Conservation (phyloP, 768 basidiomycete genomes). For the Gymnopilus dilepis region DNA sequence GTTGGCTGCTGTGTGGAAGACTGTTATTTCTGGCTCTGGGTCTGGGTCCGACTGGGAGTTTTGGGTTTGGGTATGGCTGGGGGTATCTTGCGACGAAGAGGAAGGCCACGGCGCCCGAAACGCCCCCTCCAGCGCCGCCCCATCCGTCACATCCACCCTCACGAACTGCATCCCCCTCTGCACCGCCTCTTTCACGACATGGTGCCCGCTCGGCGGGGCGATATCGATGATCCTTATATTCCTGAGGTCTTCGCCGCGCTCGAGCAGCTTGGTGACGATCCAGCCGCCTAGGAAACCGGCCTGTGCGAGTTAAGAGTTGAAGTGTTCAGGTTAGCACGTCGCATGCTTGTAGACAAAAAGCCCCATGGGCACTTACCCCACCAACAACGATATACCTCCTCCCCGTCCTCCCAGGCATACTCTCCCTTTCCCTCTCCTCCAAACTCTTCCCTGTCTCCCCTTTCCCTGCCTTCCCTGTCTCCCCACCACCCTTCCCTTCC, state of each 20-base stretch:
- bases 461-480: no score
- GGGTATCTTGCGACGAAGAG: neutral
- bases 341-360: neutral
- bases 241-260: slow-evolving; percentile 72
- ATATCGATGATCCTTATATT: slow-evolving; percentile 73
- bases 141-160: slow-evolving; percentile 62
- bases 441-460: no score
- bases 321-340: neutral
- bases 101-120: slow-evolving; percentile 69
- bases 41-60: slow-evolving; percentile 59
- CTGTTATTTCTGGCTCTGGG: slow-evolving; percentile 52
- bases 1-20: slow-evolving; percentile 79
- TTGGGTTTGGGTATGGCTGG: slow-evolving; percentile 31
- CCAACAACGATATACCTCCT: slow-evolving; percentile 79
- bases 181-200: slow-evolving; percentile 59
- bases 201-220: slow-evolving; percentile 52
- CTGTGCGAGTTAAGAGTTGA: slow-evolving; percentile 36
- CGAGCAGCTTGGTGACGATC: slow-evolving; percentile 71
- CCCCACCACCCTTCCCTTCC: no score
- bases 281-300: slow-evolving; percentile 80
- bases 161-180: slow-evolving; percentile 60
- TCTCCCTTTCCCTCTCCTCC: no score
- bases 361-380: slow-evolving; percentile 47
- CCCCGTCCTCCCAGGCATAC: slow-evolving; percentile 68
- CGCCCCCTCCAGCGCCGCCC: slow-evolving; percentile 56